These are phyloP conservation scores for Aaosphaeria arxii DNA, from an alignment of 2,329 filamentous ascomycete species.

Conservation along the genomic window DNA sequence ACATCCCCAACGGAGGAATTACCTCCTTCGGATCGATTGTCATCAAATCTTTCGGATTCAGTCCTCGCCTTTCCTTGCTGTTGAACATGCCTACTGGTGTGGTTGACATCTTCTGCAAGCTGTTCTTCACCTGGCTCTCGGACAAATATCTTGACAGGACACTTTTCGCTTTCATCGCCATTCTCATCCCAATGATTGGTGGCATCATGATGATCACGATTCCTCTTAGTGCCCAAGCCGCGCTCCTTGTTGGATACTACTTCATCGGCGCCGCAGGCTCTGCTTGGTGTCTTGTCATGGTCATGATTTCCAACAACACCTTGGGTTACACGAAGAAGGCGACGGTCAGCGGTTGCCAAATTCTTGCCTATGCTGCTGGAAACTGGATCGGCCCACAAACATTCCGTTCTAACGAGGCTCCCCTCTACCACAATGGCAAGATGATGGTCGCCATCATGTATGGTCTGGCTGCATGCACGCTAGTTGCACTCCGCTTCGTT, in stretches of 20 bases:
- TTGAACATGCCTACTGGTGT: background rate
- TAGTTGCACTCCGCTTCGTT: background rate
- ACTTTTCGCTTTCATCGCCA: background rate
- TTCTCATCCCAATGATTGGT: background rate
- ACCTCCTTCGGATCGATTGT: background rate
- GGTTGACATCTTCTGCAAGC: background rate
- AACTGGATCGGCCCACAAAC: background rate
- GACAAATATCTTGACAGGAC: background rate
- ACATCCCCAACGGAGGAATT: background rate
- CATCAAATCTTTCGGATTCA: background rate
- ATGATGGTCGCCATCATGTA: background rate
- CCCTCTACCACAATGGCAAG: background rate
- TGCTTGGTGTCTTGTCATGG: background rate
- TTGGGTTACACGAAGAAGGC: background rate
- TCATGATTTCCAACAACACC: background rate
- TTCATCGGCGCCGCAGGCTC: background rate
- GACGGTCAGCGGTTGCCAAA: background rate
- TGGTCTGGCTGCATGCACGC: background rate
- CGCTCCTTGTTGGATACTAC: background rate
- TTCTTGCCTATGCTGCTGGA: background rate
- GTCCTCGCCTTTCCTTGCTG: background rate
- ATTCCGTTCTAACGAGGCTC: background rate
- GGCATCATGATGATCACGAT: background rate
- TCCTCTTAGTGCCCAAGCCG: background rate
- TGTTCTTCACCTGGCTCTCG: background rate